These are phyloP conservation scores for Fusarium decemcellulare DNA, from an alignment of 2,329 filamentous ascomycete species.

Conservation along the genomic window DNA sequence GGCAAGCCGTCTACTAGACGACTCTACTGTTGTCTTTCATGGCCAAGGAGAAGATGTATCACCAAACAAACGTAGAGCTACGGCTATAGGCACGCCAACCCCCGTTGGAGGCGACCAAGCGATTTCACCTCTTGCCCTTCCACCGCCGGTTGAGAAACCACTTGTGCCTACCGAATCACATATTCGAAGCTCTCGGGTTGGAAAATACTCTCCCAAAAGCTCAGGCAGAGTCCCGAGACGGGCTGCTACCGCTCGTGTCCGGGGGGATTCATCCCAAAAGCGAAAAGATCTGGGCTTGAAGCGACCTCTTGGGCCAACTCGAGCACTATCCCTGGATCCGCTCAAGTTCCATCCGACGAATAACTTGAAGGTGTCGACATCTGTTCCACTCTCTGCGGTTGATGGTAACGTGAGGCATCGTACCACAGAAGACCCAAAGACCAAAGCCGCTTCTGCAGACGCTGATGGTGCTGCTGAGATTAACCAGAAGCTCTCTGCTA, in stretches of 20 bases:
- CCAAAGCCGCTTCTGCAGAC: neutral
- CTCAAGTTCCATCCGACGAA: conserved; percentile 38
- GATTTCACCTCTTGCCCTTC: conserved; percentile 24
- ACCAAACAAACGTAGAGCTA: conserved; percentile 19
- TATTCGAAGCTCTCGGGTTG: conserved; percentile 15
- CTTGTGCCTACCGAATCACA: conserved; percentile 3
- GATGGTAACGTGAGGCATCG: conserved; percentile 31
- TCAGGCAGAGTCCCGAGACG: conserved; percentile 24
- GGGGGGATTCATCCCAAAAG: conserved; percentile 23
- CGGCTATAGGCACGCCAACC: neutral
- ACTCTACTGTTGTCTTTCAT: conserved; percentile 32
- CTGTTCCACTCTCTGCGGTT: conserved; percentile 23
- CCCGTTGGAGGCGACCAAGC: neutral
- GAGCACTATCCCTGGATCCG: conserved; percentile 33
- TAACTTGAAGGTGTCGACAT: conserved; percentile 13
- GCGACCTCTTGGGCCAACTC: conserved; percentile 27
- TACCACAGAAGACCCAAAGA: conserved; percentile 1
- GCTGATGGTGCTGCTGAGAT: conserved; percentile 45
- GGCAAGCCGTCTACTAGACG: conserved; percentile 50
- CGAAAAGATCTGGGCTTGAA: conserved; percentile 30
- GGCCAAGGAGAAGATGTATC: conserved; percentile 14
- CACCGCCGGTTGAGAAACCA: conserved; percentile 24
- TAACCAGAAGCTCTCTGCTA: conserved; percentile 52
- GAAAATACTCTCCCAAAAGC: conserved; percentile 27
- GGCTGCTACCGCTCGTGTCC: conserved; percentile 25